Base-by-base conservation (phyloP, 352 stramenopile genomes). In the Phytophthora capsici region DNA sequence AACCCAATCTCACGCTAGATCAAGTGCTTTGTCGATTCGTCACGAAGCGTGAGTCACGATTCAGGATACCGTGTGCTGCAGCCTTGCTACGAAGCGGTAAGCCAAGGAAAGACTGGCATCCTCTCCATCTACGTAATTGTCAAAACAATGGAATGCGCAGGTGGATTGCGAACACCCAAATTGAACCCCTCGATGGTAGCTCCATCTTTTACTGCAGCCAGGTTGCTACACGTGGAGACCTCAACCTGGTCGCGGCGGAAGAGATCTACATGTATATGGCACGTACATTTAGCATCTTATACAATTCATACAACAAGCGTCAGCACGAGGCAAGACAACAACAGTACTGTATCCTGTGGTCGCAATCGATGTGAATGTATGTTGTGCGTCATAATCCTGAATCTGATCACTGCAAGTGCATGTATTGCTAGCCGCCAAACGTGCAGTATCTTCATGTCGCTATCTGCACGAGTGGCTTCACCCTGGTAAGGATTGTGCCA, bases 141-240 rank as follows among this genome's bases (percentile, higher is more conserved):
- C n/a, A n/a, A n/a, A n/a, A 28, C 8, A 14, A 8, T 34, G 28
- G 28, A 34, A 34, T 14, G 25, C 28, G 9, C 28, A 12, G 28
- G 9, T 34, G 28, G 28, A 3, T 34, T 34, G 28, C 32, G n/a
- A 28, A 28, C 25, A 0, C 25, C 25, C 25, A 28, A 28, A n/a
- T n/a, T n/a, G n/a, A n/a, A n/a, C n/a, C n/a, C n/a, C n/a, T n/a
- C n/a, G n/a, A n/a, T n/a, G n/a, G n/a, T n/a, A 51, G n/a, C n/a
- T n/a, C n/a, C n/a, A n/a, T n/a, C 34, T 37, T 67, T 62, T 62
- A 62, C 43, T 37, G 48, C 14, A 54, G 57, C 57, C 47, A 37
- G 43, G 30, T 65, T 37, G 54, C 43, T 43, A 48, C 55, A 41
- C 22, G 4, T 17, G 30, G 12, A 32, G 16, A 26, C 8, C 13